phyloP scores from a whole-genome alignment of 1,284 basidiomycete species.

The Tremellales sp. region DNA sequence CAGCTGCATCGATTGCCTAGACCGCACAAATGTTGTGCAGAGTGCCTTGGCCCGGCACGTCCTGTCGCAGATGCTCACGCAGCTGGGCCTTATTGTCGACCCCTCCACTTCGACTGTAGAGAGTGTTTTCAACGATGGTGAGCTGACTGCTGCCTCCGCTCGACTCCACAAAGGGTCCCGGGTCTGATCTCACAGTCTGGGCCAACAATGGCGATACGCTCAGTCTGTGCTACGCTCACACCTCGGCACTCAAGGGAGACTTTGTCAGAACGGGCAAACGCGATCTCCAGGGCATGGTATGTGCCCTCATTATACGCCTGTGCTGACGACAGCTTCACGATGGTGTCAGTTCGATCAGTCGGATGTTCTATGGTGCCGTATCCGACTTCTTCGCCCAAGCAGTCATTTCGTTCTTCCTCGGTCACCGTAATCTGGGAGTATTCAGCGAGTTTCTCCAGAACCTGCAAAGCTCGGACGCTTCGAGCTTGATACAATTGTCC shows the following conservation, averaged over 20 bases:
- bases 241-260: constrained; percentile 77
- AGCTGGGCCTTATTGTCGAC: constrained; percentile 55
- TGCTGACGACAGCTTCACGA: constrained; percentile 57
- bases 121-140: constrained; percentile 79
- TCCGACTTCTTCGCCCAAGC: constrained; percentile 96
- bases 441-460: constrained; percentile 87
- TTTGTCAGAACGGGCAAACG: constrained; percentile 94
- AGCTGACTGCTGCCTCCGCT: constrained; percentile 19
- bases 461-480: constrained; percentile 80
- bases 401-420: constrained; percentile 82
- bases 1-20: constrained; percentile 88
- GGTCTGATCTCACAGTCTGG: too few species aligned
- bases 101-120: constrained; percentile 56
- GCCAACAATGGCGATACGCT: constrained; percentile 55
- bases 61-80: constrained; percentile 72
- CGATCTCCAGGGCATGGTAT: constrained; percentile 81
- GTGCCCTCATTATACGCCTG: background rate
- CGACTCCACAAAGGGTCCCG: too few species aligned
- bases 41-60: constrained; percentile 85
- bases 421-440: constrained; percentile 74
- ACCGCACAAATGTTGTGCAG: constrained; percentile 86
- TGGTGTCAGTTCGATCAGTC: constrained; percentile 83
- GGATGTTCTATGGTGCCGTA: constrained; percentile 58
- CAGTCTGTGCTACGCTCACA: constrained; percentile 56
- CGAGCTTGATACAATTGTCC: constrained; percentile 78